phyloP scores from a whole-genome alignment of 257 asterid genomes.

The Ilex aquifolium region DNA sequence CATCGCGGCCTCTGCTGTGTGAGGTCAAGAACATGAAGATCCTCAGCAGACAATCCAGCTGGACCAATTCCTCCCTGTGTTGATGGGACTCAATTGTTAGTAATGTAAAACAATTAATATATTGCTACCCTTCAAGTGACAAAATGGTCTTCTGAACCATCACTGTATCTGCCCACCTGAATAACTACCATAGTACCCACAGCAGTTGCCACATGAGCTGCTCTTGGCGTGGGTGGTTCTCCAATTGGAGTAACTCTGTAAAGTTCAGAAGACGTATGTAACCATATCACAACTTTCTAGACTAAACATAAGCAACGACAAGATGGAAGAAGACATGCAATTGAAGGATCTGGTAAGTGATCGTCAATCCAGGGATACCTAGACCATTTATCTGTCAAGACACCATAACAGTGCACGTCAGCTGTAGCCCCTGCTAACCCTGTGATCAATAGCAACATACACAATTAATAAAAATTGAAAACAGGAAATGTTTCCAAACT shows the following conservation, averaged over 20 bases:
- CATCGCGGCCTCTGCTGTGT: constrained; percentile 95
- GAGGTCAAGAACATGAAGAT: constrained; percentile 96
- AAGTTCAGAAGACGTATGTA: constrained; percentile 12
- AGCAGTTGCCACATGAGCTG: constrained; percentile 99
- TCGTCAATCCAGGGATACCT: constrained; percentile 40
- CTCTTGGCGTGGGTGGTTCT: constrained; percentile 99
- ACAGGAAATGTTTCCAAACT: background rate
- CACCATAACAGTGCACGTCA: constrained; percentile 91
- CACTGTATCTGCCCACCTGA: constrained; percentile 55
- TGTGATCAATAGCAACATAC: constrained; percentile 33
- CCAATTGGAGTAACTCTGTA: constrained; percentile 91
- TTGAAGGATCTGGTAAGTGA: constrained; percentile 1
- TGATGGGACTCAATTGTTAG: background rate
- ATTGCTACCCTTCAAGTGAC: background rate
- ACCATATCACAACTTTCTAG: constrained; percentile 9
- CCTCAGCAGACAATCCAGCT: constrained; percentile 98
- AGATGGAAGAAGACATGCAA: constrained; percentile 5
- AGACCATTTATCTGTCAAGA: constrained; percentile 89
- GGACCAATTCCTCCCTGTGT: constrained; percentile 99
- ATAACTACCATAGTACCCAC: constrained; percentile 99
- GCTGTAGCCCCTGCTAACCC: constrained; percentile 99
- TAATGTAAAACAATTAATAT: background rate
- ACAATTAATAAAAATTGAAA: background rate
- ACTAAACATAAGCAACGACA: constrained; percentile 13
- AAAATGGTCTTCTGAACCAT: constrained; percentile 13